Base-by-base conservation (phyloP, 345 rosid genomes). In the Alliaria petiolata region DNA sequence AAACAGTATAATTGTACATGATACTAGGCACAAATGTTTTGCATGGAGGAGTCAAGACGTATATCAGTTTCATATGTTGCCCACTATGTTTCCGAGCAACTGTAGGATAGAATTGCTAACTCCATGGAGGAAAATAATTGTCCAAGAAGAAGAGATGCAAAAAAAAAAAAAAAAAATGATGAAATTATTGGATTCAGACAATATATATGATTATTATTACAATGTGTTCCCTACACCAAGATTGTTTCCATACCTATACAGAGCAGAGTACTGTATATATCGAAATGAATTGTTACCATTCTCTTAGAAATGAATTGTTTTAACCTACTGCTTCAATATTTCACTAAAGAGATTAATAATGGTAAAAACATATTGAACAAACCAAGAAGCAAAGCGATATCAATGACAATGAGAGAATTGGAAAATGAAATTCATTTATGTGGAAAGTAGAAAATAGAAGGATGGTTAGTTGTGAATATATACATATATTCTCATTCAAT, bases 31-130 rank as follows among this genome's bases (percentile, higher is more conserved):
- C 40, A 28, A 28, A 50, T 54, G 59, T 31, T 34, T 55, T 33
- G 25, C 25, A 0, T 16, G 60, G 60, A 54, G 40, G 39, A 31
- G 7, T 2, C 35, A 8, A 17, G 4, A 52, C 36, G 36, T 33
- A 16, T 16, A 55, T 40, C 26, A 15, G 0, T 16, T 16, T 55
- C n/a, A 55, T 38, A 3, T 9, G 26, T 14, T 52, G 9, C 16
- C 13, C 61, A 55, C 8, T 49, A 49, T 70, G 53, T 71, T 52
- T 40, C 34, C 19, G 62, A 72, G 55, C 56, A 54, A 63, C 14
- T 54, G 38, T 46, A 38, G 38, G 28, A 16, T 15, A 22, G 9
- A 15, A 25, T 19, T 31, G 38, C 56, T 47, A 64, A 64, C 61
- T 55, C 3, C 26, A 33, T 33, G 61, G 42, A 55, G 25, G 39